Evolutionary conservation across 2,329 filamentous ascomycete species (phyloP), one percentile per base, ranked within the genome.

Genomic region (Fonsecaea monophora): DNA sequence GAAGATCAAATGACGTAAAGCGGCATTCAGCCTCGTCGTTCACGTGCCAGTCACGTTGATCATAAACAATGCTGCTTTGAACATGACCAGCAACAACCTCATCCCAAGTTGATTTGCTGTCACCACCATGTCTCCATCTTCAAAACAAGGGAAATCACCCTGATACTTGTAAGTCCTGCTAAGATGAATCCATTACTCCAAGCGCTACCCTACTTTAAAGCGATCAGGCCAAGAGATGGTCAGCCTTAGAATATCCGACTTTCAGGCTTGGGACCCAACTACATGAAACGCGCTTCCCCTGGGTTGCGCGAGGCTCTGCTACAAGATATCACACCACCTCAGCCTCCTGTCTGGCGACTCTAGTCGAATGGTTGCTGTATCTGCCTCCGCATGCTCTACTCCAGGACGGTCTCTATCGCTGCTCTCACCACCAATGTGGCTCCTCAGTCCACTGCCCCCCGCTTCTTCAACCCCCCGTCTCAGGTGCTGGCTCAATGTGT

Each of bases 1-100:
- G 45, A 40, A 53, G 34, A 53, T 53, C 32, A 9, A 37, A 38
- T 53, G 59, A 53, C 45, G 42, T 35, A 32, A 53, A 54, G n/a
- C 53, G 38, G 40, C 59, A 48, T 6, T 50, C 45, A 50, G 45
- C 45, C 45, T 50, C 5, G 45, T 21, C 2, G 1, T 3, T 25
- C 45, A 25, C 18, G 18, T 50, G 8, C 3, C 8, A 10, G 6
- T n/a, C 40, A 42, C 40, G 40, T 42, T 13, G 6, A 5, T 6
- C 15, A 4, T 42, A n/a, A 42, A 42, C 4, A 42, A 8, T 8
- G 40, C 40, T 15, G 40, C 40, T 25, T 42, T 42, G 18, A 42
- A 8, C 13, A 18, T n/a, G 4, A n/a, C 6, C 10, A 13, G 4
- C 4, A n/a, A 42, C 40, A 42, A 42, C 40, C 40, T 42, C 40